A percentile compares a stretch with the other conserved stretches of the same genome.
Conservation (phyloP, 129 eudicot genomes). For the Escallonia rubra region DNA sequence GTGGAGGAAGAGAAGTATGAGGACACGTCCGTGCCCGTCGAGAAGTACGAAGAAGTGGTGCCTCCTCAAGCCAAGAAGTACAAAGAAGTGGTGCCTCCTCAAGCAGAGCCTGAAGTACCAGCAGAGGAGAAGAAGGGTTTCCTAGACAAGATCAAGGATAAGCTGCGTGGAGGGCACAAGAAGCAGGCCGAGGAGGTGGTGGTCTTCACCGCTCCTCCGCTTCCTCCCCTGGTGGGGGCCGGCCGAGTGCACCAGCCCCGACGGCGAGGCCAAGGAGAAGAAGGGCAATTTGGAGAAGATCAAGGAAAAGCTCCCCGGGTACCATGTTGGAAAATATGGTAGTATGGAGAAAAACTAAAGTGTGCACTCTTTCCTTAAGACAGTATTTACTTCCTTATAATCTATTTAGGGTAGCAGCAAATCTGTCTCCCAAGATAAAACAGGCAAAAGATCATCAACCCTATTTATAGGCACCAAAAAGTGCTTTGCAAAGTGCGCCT, state of each 20-base stretch:
- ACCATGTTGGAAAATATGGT: too few species aligned
- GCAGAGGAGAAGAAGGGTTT: constrained; percentile 77
- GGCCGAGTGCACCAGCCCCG: constrained; percentile 18
- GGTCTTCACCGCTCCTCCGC: constrained; percentile 19
- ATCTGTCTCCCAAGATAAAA: too few species aligned
- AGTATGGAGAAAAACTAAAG: too few species aligned
- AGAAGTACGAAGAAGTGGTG: constrained; percentile 26
- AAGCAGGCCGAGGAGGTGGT: constrained; percentile 35
- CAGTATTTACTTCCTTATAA: too few species aligned
- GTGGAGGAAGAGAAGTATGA: constrained; percentile 4
- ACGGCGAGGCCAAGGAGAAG: constrained; percentile 55
- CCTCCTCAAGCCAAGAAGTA: constrained; percentile 24
- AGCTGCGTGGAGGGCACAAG: constrained; percentile 62
- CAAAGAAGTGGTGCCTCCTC: constrained; percentile 19
- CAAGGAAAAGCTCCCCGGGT: constrained; percentile 39
- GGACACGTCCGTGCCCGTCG: constrained; percentile 45
- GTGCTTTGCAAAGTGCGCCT: too few species aligned
- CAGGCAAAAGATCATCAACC: too few species aligned
- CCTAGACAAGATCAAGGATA: constrained; percentile 77
- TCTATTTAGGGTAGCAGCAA: too few species aligned
- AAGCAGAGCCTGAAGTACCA: constrained; percentile 6
- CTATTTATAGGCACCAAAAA: too few species aligned
- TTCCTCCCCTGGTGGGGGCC: constrained; percentile 20
- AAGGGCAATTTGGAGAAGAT: constrained; percentile 86
- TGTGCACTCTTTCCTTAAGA: too few species aligned